Conservation (phyloP, 768 basidiomycete species). For the Suillus discolor region DNA sequence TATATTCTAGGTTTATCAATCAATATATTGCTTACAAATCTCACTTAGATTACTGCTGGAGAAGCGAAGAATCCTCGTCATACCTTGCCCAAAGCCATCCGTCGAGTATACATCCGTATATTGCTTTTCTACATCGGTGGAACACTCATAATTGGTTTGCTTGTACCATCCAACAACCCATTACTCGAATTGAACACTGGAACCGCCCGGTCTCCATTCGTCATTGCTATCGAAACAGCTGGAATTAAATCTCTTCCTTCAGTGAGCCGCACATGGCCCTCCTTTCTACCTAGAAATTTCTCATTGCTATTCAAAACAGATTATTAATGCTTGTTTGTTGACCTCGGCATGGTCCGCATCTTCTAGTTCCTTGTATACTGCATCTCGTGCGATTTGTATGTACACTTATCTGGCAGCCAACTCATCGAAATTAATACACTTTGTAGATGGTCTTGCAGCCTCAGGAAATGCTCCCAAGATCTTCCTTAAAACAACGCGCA, state of each 20-base stretch:
- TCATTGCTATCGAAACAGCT: slow-evolving; percentile 82
- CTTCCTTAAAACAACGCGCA: slow-evolving; percentile 67
- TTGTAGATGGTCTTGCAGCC: slow-evolving; percentile 75
- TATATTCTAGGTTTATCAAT: background rate
- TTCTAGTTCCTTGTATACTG: slow-evolving; percentile 86
- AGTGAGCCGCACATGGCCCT: slow-evolving; percentile 42
- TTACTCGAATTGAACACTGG: slow-evolving; percentile 53
- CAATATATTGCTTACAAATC: background rate
- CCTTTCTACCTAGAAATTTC: background rate
- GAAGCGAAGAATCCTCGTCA: slow-evolving; percentile 87
- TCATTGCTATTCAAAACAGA: slow-evolving; percentile 35
- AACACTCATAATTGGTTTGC: slow-evolving; percentile 77
- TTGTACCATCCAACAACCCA: slow-evolving; percentile 72
- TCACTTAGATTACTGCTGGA: slow-evolving; percentile 76
- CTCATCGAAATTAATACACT: slow-evolving; percentile 7
- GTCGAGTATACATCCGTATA: slow-evolving; percentile 74
- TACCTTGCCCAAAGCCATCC: slow-evolving; percentile 58
- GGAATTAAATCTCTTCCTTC: slow-evolving; percentile 88
- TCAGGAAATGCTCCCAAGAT: slow-evolving; percentile 82
- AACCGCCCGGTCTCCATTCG: slow-evolving; percentile 82
- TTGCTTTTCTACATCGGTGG: slow-evolving; percentile 76
- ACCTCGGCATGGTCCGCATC: slow-evolving; percentile 94
- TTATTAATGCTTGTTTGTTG: slow-evolving; percentile 82
- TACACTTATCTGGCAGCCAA: slow-evolving; percentile 12
- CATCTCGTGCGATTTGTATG: slow-evolving; percentile 83